phyloP scores from a whole-genome alignment of 192 early-diverging fungal species.

The Entomortierella beljakovae region DNA sequence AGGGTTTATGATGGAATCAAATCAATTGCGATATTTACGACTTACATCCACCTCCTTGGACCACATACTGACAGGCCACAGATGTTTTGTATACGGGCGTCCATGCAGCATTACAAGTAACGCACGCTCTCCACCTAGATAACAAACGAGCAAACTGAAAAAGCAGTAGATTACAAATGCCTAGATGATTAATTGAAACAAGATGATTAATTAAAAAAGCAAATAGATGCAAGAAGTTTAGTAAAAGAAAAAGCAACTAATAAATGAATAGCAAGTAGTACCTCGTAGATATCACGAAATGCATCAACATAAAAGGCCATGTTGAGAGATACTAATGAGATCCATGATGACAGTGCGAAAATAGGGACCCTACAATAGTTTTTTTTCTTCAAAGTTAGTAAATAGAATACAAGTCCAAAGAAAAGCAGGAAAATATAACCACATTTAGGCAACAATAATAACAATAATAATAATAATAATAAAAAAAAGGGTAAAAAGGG shows the following conservation, averaged over 20 bases:
- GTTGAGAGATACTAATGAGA: conserved; percentile 74
- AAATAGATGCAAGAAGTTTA: not conserved
- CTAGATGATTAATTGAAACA: conserved; percentile 16
- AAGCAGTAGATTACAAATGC: conserved; percentile 97
- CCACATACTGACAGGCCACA: conserved; percentile 84
- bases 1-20: not conserved
- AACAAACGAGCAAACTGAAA: conserved; percentile 87
- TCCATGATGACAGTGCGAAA: conserved; percentile 86
- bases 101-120: conserved; percentile 83
- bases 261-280: conserved; percentile 1
- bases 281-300: conserved; percentile 91
- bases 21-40: not conserved
- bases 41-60: conserved; percentile 77
- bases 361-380: conserved; percentile 88
- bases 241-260: not conserved
- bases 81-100: conserved; percentile 80
- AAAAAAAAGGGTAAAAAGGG: not conserved
- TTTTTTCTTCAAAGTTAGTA: no score
- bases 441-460: no score
- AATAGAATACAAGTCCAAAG: no score
- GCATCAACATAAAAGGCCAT: conserved; percentile 88
- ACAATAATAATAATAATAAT: not conserved
- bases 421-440: no score
- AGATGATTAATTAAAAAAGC: no score
- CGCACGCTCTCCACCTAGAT: conserved; percentile 90